Percentiles rank a stretch among this genome's conserved stretches.
Evolutionary conservation across 495 filamentous ascomycete genomes (phyloP).

Genomic region (Neurospora sp.): DNA sequence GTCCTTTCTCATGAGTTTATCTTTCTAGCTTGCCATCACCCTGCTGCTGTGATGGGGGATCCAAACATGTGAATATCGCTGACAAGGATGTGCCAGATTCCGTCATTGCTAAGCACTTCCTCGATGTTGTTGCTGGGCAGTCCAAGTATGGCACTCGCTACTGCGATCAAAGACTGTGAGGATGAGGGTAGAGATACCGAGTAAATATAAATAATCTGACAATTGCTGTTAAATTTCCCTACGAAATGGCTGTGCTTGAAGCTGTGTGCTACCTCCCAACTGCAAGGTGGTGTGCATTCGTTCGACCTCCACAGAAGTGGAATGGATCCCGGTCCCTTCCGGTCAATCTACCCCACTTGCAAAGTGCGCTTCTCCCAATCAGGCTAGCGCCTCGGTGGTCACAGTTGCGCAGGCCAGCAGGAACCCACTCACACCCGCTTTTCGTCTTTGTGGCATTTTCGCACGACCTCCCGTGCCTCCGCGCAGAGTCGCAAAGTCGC

Average conservation of each 20-base stretch:
- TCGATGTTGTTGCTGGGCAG: constrained; percentile 46
- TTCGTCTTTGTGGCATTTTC: constrained; percentile 11
- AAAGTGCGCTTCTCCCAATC: not conserved
- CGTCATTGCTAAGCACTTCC: constrained; percentile 49
- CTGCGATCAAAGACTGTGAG: not conserved
- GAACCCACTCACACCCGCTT: constrained; percentile 7
- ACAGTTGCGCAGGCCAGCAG: not conserved
- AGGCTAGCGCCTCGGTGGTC: constrained; percentile 4
- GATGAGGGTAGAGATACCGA: not conserved
- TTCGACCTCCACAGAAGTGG: not conserved
- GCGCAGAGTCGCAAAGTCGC: not conserved
- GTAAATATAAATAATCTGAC: not conserved
- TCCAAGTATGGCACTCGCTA: constrained; percentile 43
- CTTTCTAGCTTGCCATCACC: constrained; percentile 35
- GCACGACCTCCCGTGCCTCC: constrained; percentile 6
- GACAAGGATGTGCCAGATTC: constrained; percentile 13
- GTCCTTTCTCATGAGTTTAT: constrained; percentile 27
- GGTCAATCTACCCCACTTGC: not conserved
- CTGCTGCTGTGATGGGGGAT: constrained; percentile 5
- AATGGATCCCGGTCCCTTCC: not conserved
- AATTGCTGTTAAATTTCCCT: not conserved
- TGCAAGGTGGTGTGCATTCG: not conserved
- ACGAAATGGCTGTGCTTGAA: not conserved
- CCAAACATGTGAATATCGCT: not conserved
- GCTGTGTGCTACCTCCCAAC: not conserved